Base-by-base conservation (phyloP, 2,329 filamentous ascomycete genomes). In the Xylaria sp. region DNA sequence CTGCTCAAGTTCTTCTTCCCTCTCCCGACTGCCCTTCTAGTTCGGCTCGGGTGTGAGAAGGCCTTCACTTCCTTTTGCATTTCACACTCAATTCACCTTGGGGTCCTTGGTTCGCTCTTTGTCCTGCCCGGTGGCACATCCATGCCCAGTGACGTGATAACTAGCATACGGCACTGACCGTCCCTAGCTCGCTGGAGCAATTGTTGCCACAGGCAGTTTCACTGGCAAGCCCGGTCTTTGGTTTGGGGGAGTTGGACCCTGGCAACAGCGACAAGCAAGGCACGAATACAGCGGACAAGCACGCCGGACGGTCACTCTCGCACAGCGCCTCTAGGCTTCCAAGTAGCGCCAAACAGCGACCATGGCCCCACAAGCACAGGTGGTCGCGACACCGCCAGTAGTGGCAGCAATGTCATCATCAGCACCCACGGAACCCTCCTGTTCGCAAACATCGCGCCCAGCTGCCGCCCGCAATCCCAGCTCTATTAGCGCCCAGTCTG, bases 321-420 rank as follows among this genome's bases (percentile, higher is more conserved):
- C 17, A 55, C 50, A 55, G 34, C 30, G 24, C 21, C 34, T 32
- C 59, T 19, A 32, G 59, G 59, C 59, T 32, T 11, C 24, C 19
- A 24, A 21, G 4, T 27, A 27, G 24, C 24, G 24, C 24, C 24
- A 27, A 51, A 51, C 50, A 55, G 48, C 17, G 6, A 64, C 50
- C 56, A 66, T 70, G 67, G 65, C 68, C 61, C 65, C 70, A 69
- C 65, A 50, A 21, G 54, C 59, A 17, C 61, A 58, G 21, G 53
- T 57, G 50, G 42, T 65, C 45, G 14, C 56, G 12, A 45, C 58
- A 36, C n/a, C 32, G 57, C 57, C 68, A 42, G 12, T 11, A 45
- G 53, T 30, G 53, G 21, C 58, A 62, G 57, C 71, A 47, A 70
- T 70, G 71, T 69, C 71, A 70, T 70, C 69, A 67, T 61, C 64